Evolutionary conservation across 2,329 filamentous ascomycete genomes (phyloP).

Genomic region (Talaromyces amestolkiae): DNA sequence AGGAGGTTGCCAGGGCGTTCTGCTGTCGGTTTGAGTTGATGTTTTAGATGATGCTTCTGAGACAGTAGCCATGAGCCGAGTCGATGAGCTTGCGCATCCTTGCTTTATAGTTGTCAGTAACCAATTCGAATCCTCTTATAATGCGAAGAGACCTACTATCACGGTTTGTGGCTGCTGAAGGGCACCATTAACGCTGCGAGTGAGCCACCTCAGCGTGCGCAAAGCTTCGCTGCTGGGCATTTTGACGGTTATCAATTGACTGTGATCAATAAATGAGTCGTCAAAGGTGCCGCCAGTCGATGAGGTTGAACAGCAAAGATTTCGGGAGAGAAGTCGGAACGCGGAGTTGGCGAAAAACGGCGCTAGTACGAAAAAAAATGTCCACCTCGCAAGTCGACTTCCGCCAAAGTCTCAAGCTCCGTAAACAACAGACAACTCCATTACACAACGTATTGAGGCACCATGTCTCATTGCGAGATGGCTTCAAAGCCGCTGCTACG

Average conservation of each 20-base stretch:
- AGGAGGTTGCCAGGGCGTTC: conserved; percentile 41
- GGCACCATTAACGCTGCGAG: conserved; percentile 36
- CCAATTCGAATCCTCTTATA: not conserved
- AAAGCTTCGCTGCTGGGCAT: conserved; percentile 40
- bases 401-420: conserved; percentile 12
- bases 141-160: conserved; percentile 29
- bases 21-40: conserved; percentile 8
- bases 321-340: conserved; percentile 27
- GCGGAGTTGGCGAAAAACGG: conserved; percentile 27
- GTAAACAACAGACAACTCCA: not conserved
- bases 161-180: conserved; percentile 35
- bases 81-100: conserved; percentile 37
- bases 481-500: conserved; percentile 44
- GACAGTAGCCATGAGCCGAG: conserved; percentile 50
- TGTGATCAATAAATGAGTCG: not conserved
- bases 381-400: conserved; percentile 26
- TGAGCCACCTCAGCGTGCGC: conserved; percentile 38
- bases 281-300: not conserved
- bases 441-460: not conserved
- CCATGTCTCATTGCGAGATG: conserved; percentile 43
- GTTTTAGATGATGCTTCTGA: conserved; percentile 26
- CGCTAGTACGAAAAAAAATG: conserved; percentile 36
- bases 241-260: conserved; percentile 20
- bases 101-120: conserved; percentile 35
- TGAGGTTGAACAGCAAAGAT: not conserved